These are phyloP conservation scores for Abrus precatorius DNA, from an alignment of 306 rosid genomes.

Conservation along the genomic window DNA sequence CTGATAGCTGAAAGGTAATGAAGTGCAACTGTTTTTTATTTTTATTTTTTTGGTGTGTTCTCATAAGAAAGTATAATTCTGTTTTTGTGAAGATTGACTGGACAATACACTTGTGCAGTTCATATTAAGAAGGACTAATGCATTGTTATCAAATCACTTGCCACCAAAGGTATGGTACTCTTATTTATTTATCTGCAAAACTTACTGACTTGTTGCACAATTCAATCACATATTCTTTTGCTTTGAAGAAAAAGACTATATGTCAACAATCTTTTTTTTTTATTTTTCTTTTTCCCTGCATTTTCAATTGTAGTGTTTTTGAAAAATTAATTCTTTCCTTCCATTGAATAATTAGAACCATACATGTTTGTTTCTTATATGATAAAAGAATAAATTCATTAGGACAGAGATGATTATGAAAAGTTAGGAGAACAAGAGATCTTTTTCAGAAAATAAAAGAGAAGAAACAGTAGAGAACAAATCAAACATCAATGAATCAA, in stretches of 20 bases:
- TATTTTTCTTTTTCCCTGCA: neutral
- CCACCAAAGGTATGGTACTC: slow-evolving; percentile 87
- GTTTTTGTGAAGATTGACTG: slow-evolving; percentile 41
- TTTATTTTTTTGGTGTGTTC: neutral
- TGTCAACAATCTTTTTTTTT: slow-evolving; percentile 6
- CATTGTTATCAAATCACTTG: slow-evolving; percentile 87
- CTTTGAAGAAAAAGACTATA: slow-evolving; percentile 23
- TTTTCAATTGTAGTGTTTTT: slow-evolving; percentile 20
- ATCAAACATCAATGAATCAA: neutral
- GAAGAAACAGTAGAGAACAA: slow-evolving; percentile 1
- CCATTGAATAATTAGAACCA: slow-evolving; percentile 11
- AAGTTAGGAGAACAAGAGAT: neutral
- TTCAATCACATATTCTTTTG: slow-evolving; percentile 13
- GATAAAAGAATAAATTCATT: slow-evolving; percentile 25
- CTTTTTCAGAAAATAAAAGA: neutral
- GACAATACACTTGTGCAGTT: slow-evolving; percentile 69
- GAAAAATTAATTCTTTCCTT: slow-evolving; percentile 6
- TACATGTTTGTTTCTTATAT: neutral
- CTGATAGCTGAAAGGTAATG: slow-evolving; percentile 35
- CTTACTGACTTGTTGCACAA: slow-evolving; percentile 31
- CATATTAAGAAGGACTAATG: slow-evolving; percentile 90
- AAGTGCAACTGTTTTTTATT: slow-evolving; percentile 10
- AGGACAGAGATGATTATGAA: neutral
- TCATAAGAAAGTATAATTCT: slow-evolving; percentile 38
- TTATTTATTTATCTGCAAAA: slow-evolving; percentile 41